Base-by-base conservation (phyloP, 2,329 filamentous ascomycete genomes). In the Colletotrichum tofieldiae region DNA sequence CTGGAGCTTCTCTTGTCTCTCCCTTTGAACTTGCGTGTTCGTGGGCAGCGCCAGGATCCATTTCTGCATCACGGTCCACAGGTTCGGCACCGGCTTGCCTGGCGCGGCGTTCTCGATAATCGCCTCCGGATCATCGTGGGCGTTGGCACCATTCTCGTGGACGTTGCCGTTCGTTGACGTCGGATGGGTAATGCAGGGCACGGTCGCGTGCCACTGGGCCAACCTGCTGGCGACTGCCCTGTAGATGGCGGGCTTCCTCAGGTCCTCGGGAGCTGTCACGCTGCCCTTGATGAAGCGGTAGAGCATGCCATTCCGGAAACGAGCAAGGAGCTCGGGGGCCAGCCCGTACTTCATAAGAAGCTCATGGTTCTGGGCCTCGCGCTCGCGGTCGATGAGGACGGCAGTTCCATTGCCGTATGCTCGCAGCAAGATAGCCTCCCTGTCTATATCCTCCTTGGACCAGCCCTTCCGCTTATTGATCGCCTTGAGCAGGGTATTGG, bases 331-430 rank as follows among this genome's bases (percentile, higher is more conserved):
- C 73, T 93, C 87, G 47, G 96, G 96, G 26, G 96, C 96, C 65
- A 99, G 91, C 77, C 92, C 91, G 78, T 95, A 87, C 76, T 90
- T 90, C 84, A 95, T 94, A 74, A 98, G 91, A 69, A 98, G 88
- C 80, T 95, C 95, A 84, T 99, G 96, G 80, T 92, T 92, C 77
- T 91, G 87, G 1, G 88, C 89, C 87, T 90, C 92, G 88, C 96
- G 92, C 85, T 98, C 94, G 76, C 96, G 93, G 85, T 99, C 96
- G 84, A 99, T 99, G 77, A 99, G 89, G 66, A 98, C 89, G 79
- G 97, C 95, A 76, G 96, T 98, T 75, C 95, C 94, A 81, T 96
- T 92, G 77, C 96, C 96, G 83, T 98, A 99, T 74, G 96, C 96
- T 77, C 96, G 91, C 78, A 99, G 89, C 75, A 99, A 87, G 76